phyloP scores from a whole-genome alignment of 805 yeast genomes.

The Metschnikowia continentalis region DNA sequence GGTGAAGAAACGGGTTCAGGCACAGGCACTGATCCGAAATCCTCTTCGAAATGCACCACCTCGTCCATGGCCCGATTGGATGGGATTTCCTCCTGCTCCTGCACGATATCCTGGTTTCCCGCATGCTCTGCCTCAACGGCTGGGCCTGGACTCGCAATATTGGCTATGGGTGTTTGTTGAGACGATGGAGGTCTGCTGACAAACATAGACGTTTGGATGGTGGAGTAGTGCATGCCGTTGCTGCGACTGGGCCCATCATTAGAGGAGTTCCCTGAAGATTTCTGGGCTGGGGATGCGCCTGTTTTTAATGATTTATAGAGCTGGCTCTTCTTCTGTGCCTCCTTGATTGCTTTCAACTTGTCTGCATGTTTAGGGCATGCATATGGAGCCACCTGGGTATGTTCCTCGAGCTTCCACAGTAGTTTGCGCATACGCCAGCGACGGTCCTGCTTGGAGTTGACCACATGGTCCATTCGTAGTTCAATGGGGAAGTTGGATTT shows the following conservation, averaged over 20 bases:
- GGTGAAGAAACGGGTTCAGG: not conserved
- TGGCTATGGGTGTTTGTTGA: constrained; percentile 1
- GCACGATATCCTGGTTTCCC: constrained; percentile 13
- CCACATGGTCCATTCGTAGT: constrained; percentile 71
- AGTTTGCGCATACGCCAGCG: constrained; percentile 93
- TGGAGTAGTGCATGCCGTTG: constrained; percentile 18
- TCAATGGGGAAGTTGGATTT: constrained; percentile 82
- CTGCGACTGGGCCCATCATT: constrained; percentile 10
- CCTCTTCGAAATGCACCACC: constrained; percentile 16
- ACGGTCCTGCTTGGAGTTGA: constrained; percentile 44
- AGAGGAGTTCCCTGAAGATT: constrained; percentile 2
- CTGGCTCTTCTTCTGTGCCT: constrained; percentile 23
- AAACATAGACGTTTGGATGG: constrained; percentile 16
- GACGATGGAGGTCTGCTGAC: constrained; percentile 14
- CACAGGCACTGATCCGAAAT: constrained; percentile 5
- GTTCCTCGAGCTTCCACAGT: constrained; percentile 86
- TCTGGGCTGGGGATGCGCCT: constrained; percentile 4
- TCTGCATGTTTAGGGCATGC: constrained; percentile 56
- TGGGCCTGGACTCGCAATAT: constrained; percentile 8
- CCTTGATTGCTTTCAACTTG: constrained; percentile 46
- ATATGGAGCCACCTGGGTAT: constrained; percentile 54
- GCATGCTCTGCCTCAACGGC: constrained; percentile 3
- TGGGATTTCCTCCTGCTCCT: constrained; percentile 13
- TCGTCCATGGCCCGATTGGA: constrained; percentile 17
- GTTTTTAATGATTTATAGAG: constrained; percentile 12